These are phyloP conservation scores for Nicotiana benthamiana DNA, from an alignment of 257 asterid genomes.

Conservation along the genomic window DNA sequence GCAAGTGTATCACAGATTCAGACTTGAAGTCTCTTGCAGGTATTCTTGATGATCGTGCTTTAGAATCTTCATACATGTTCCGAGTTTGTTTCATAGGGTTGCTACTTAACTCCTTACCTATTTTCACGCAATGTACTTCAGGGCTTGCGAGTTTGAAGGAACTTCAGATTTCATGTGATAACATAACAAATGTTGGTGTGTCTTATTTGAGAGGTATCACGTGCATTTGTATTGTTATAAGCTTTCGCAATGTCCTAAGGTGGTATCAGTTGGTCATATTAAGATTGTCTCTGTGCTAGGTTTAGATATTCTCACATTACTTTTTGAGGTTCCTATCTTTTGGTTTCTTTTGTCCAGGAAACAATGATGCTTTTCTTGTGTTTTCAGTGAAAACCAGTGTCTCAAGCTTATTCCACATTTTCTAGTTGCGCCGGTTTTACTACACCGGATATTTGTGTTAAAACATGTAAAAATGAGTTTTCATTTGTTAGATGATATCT, in stretches of 20 bases:
- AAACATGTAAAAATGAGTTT: not conserved
- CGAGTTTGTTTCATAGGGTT: not conserved
- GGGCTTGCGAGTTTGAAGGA: conserved; percentile 12
- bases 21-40: conserved; percentile 88
- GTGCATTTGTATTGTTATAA: not conserved
- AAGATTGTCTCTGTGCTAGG: not conserved
- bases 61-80: not conserved
- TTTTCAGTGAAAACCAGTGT: not conserved
- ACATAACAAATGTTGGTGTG: conserved; percentile 9
- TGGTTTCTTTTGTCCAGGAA: not conserved
- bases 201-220: conserved; percentile 11
- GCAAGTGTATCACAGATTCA: conserved; percentile 76
- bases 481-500: not conserved
- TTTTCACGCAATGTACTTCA: not conserved
- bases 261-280: not conserved
- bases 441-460: not conserved
- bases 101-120: not conserved
- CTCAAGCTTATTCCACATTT: not conserved
- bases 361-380: not conserved
- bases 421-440: not conserved
- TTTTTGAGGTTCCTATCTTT: not conserved
- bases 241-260: not conserved
- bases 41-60: conserved; percentile 6
- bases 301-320: not conserved
- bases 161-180: conserved; percentile 8